A percentile compares a stretch with the other conserved stretches of the same genome.
These are phyloP conservation scores for Haberlea rhodopensis DNA, from an alignment of 257 asterid species.

Conservation along the genomic window DNA sequence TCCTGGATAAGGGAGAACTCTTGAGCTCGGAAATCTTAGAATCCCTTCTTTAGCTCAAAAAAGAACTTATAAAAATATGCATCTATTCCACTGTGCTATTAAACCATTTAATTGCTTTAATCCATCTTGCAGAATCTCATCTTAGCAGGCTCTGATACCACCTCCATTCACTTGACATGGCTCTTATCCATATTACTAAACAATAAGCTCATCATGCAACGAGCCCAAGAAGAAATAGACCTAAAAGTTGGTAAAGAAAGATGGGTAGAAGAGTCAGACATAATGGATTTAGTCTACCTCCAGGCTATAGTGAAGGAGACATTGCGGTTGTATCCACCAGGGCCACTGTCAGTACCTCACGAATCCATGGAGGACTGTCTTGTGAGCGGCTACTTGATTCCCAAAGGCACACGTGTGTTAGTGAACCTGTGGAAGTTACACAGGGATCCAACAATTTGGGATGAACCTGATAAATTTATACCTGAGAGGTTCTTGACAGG, in stretches of 20 bases:
- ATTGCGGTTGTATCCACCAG: slow-evolving; percentile 47
- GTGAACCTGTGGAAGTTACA: slow-evolving; percentile 53
- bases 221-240: slow-evolving; percentile 47
- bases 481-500: slow-evolving; percentile 48
- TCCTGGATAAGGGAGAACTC: too few species aligned
- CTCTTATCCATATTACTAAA: slow-evolving; percentile 41
- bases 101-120: too few species aligned
- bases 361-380: slow-evolving; percentile 39
- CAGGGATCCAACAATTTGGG: slow-evolving; percentile 46
- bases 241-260: slow-evolving; percentile 39
- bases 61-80: too few species aligned
- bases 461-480: slow-evolving; percentile 40
- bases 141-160: slow-evolving; percentile 56
- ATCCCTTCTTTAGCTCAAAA: too few species aligned
- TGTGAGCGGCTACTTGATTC: slow-evolving; percentile 35
- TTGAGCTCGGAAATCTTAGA: too few species aligned
- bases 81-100: too few species aligned
- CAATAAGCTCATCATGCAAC: slow-evolving; percentile 30
- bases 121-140: slow-evolving; percentile 42
- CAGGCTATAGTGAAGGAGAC: slow-evolving; percentile 56
- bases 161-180: slow-evolving; percentile 48
- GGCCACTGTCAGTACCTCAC: slow-evolving; percentile 43
- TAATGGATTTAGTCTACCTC: slow-evolving; percentile 42
- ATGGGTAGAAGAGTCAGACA: slow-evolving; percentile 52
- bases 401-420: slow-evolving; percentile 39